A percentile compares a stretch with the other conserved stretches of the same genome.
These are phyloP conservation scores for Neofusicoccum cordaticola DNA, from an alignment of 2,329 filamentous ascomycete species.

Conservation along the genomic window DNA sequence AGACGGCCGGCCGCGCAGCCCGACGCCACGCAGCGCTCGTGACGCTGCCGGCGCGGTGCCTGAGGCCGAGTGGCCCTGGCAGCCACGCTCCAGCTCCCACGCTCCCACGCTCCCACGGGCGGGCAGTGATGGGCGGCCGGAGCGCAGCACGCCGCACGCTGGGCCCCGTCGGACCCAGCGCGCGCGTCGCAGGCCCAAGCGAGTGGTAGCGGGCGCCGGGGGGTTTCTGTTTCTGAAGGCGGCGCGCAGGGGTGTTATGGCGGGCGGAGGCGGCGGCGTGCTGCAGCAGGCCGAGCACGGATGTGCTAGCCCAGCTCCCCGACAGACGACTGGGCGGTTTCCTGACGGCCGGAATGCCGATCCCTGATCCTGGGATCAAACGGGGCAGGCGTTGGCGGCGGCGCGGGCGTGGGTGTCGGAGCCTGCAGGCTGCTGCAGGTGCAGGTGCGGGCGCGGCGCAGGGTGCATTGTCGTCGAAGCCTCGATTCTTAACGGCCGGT, in stretches of 20 bases:
- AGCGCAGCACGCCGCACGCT: neutral
- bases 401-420: slow-evolving; percentile 2
- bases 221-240: slow-evolving; percentile 2
- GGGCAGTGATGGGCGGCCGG: neutral
- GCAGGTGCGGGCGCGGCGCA: neutral
- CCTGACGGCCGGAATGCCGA: slow-evolving; percentile 9
- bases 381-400: slow-evolving; percentile 10
- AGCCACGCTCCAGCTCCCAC: slow-evolving; percentile 2
- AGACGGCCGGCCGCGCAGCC: neutral
- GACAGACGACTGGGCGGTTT: slow-evolving; percentile 6
- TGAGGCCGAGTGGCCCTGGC: neutral
- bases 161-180: neutral
- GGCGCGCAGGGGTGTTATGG: neutral
- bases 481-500: slow-evolving; percentile 13
- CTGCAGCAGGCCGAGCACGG: slow-evolving; percentile 5
- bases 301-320: slow-evolving; percentile 8
- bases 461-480: neutral
- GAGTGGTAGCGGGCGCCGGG: neutral
- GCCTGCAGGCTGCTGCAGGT: slow-evolving; percentile 4
- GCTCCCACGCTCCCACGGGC: neutral
- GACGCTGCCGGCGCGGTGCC: neutral
- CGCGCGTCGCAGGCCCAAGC: neutral
- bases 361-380: slow-evolving; percentile 14
- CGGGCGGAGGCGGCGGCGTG: neutral
- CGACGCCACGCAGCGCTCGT: neutral